These are phyloP conservation scores for Rubia yunnanensis DNA, from an alignment of 257 asterid species.

Conservation along the genomic window DNA sequence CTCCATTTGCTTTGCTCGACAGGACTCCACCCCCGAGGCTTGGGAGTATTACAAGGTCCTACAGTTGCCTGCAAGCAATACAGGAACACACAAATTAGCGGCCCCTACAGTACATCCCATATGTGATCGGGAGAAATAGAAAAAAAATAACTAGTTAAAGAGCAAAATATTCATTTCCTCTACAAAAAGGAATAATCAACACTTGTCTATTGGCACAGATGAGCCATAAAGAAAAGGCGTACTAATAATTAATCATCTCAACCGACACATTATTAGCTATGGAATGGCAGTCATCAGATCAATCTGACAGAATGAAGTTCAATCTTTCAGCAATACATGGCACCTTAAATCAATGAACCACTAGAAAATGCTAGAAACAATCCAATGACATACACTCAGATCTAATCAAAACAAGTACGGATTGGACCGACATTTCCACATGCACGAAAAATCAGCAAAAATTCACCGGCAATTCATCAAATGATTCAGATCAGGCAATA, in stretches of 20 bases:
- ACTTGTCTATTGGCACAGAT: not conserved
- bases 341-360: not conserved
- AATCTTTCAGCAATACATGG: not conserved
- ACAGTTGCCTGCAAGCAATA: constrained; percentile 63
- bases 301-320: not conserved
- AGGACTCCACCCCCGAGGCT: constrained; percentile 96
- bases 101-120: not conserved
- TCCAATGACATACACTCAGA: constrained; percentile 6
- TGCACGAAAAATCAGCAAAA: not conserved
- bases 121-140: not conserved
- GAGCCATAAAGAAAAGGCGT: not conserved
- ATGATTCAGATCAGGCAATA: constrained; percentile 9
- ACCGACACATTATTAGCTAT: not conserved
- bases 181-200: not conserved
- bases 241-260: not conserved
- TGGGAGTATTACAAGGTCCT: constrained; percentile 88
- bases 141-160: not conserved
- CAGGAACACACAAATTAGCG: not conserved
- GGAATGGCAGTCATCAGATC: not conserved
- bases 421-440: not conserved
- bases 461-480: not conserved
- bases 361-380: not conserved
- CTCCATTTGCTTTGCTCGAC: constrained; percentile 94
- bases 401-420: constrained; percentile 4
- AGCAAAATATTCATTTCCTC: not conserved